Evolutionary conservation across 2,329 filamentous ascomycete species (phyloP).

Genomic region (Alternaria sp.): DNA sequence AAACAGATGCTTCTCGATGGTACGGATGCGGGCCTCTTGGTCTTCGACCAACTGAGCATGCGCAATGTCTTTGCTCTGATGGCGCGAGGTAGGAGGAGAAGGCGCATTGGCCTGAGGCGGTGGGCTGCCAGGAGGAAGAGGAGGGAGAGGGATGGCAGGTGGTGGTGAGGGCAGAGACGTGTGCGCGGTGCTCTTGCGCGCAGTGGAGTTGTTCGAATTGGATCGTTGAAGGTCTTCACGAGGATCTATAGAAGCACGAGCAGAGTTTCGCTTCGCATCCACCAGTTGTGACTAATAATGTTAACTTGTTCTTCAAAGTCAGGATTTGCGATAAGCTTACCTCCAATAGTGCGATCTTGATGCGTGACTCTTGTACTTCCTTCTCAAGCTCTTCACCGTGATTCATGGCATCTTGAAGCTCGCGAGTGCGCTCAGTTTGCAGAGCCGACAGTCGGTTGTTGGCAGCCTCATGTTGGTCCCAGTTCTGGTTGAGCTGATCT

Average conservation of each 20-base stretch:
- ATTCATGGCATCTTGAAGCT: constrained; percentile 53
- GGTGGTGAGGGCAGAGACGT: constrained; percentile 90
- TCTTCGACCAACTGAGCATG: constrained; percentile 88
- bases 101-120: constrained; percentile 61
- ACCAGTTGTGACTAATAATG: constrained; percentile 67
- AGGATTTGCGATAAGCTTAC: constrained; percentile 58
- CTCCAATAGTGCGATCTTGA: constrained; percentile 79
- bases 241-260: constrained; percentile 57
- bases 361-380: constrained; percentile 80
- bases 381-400: constrained; percentile 58
- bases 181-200: constrained; percentile 85
- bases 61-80: constrained; percentile 81
- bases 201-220: constrained; percentile 70
- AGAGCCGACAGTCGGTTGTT: constrained; percentile 84
- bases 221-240: constrained; percentile 62
- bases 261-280: constrained; percentile 61
- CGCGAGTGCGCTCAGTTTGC: constrained; percentile 56
- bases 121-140: constrained; percentile 69
- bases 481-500: constrained; percentile 93
- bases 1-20: constrained; percentile 94
- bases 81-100: constrained; percentile 69
- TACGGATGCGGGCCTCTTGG: constrained; percentile 91
- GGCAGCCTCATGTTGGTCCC: constrained; percentile 86
- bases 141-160: constrained; percentile 93
- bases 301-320: constrained; percentile 26